Evolutionary conservation across 139 green algal genomes (phyloP), one percentile per base, ranked within the genome.

Genomic region (Tetradesmus lagerheimii): DNA sequence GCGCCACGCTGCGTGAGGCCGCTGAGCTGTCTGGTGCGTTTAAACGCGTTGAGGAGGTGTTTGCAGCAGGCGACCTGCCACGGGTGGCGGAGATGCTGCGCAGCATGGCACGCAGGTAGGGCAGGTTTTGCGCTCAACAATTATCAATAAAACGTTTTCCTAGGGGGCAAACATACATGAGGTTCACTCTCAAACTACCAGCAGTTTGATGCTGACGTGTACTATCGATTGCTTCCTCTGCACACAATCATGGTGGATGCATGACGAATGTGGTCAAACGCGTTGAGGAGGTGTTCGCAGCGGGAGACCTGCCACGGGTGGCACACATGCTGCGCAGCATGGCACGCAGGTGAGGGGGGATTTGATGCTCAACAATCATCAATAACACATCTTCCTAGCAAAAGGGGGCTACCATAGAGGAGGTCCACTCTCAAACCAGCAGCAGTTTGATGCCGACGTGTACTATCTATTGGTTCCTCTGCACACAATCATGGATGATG

Each of bases 1-100:
- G 94, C 88, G 95, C 84, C 91, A 99, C 96, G 11, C 92, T 99
- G 20, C 94, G 96, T 87, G 96, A 99, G 76, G 97, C 97, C 15
- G 96, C 96, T 3, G 97, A 98, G 45, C 93, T 99, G 57, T 96
- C 96, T 8, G 94, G 96, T 34, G 91, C 98, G 15, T 98, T 98
- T 83, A 86, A 39, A 35, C 87, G 91, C 76, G 92, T 95, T 34
- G 97, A 99, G 76, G 91, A 95, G 27, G 90, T 96, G 35, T 97
- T 98, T 93, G 93, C 93, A 4, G 88, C 90, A 0, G 96, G 95
- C 4, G 95, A 99, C 91, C 91, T 99, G 39, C 88, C 93, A 8
- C 93, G 92, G 37, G 93, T 98, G 25, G 96, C 97, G 0, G 94
- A 97, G 37, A 96, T 96, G 57, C 92, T 99, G 62, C 89, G 94